phyloP scores from a whole-genome alignment of 2,329 filamentous ascomycete species.

The Xylogone sp. region DNA sequence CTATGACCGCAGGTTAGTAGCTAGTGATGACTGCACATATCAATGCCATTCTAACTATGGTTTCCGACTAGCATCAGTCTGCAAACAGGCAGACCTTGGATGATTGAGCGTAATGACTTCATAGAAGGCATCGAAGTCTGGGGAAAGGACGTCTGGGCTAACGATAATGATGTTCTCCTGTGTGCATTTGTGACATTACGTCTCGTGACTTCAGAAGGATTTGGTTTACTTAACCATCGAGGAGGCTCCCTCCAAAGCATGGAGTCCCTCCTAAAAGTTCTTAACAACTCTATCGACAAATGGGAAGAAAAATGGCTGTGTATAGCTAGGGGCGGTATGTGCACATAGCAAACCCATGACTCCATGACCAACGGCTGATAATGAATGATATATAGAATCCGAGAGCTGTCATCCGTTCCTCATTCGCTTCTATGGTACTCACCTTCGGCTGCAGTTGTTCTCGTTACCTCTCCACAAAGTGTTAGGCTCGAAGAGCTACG shows the following conservation, averaged over 20 bases:
- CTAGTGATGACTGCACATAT: neutral
- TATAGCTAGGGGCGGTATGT: slow-evolving; percentile 15
- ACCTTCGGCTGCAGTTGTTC: slow-evolving; percentile 33
- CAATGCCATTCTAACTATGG: neutral
- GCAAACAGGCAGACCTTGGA: slow-evolving; percentile 38
- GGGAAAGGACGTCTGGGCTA: slow-evolving; percentile 28
- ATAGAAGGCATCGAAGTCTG: slow-evolving; percentile 33
- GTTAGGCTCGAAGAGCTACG: neutral
- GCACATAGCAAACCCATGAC: slow-evolving; percentile 9
- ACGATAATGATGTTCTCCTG: slow-evolving; percentile 30
- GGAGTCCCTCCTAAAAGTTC: slow-evolving; percentile 10
- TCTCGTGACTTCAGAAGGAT: slow-evolving; percentile 31
- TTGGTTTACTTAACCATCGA: neutral
- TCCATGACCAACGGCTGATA: slow-evolving; percentile 15
- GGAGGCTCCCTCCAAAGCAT: neutral
- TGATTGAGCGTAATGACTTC: slow-evolving; percentile 35
- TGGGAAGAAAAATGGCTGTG: slow-evolving; percentile 16
- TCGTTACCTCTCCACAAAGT: slow-evolving; percentile 30
- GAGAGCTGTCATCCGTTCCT: slow-evolving; percentile 31
- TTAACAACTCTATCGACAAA: slow-evolving; percentile 12
- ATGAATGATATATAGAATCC: slow-evolving; percentile 1
- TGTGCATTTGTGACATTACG: slow-evolving; percentile 34
- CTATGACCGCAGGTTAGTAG: slow-evolving; percentile 34
- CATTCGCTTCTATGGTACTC: slow-evolving; percentile 34
- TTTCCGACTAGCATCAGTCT: slow-evolving; percentile 31